Percentiles rank a stretch among this genome's conserved stretches.
These are phyloP conservation scores for Tetradesmus obliquus DNA, from an alignment of 139 green algal genomes.

Conservation along the genomic window DNA sequence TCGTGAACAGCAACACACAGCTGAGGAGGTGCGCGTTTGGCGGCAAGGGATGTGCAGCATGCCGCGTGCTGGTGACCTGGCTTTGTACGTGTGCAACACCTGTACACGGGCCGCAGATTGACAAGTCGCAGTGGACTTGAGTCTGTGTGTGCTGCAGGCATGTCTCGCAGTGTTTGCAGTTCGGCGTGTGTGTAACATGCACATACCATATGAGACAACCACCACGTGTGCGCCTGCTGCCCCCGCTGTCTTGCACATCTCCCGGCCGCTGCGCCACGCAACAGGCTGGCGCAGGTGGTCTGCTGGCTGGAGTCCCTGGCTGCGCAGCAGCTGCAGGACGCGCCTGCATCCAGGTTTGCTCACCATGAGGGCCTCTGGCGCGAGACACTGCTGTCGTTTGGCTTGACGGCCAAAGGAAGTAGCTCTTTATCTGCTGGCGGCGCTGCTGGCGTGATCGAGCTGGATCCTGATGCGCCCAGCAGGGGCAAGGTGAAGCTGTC, in stretches of 20 bases:
- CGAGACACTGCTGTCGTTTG: slow-evolving; percentile 62
- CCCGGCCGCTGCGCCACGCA: not conserved
- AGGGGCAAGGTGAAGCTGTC: slow-evolving; percentile 57
- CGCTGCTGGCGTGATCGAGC: slow-evolving; percentile 55
- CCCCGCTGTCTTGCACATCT: too few species aligned
- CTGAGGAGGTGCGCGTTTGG: slow-evolving; percentile 44
- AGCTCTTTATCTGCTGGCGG: not conserved
- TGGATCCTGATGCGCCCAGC: slow-evolving; percentile 83
- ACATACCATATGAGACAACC: too few species aligned
- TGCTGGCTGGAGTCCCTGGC: slow-evolving; percentile 78
- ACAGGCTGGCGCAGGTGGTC: slow-evolving; percentile 71
- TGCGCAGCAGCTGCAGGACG: slow-evolving; percentile 53
- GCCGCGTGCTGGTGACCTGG: not conserved
- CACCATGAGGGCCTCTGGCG: slow-evolving; percentile 76
- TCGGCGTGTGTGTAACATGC: too few species aligned
- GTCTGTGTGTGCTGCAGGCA: too few species aligned
- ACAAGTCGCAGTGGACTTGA: too few species aligned
- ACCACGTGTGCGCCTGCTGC: too few species aligned
- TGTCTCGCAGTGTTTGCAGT: not conserved
- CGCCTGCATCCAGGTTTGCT: slow-evolving; percentile 44
- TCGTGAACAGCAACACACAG: slow-evolving; percentile 52
- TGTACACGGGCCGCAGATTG: too few species aligned
- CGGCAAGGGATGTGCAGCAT: not conserved
- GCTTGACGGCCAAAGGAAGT: not conserved
- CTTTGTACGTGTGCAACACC: not conserved